Percentiles rank a stretch among this genome's conserved stretches.
Conservation (phyloP, 1,284 basidiomycete species). For the Coniferiporia weirii region DNA sequence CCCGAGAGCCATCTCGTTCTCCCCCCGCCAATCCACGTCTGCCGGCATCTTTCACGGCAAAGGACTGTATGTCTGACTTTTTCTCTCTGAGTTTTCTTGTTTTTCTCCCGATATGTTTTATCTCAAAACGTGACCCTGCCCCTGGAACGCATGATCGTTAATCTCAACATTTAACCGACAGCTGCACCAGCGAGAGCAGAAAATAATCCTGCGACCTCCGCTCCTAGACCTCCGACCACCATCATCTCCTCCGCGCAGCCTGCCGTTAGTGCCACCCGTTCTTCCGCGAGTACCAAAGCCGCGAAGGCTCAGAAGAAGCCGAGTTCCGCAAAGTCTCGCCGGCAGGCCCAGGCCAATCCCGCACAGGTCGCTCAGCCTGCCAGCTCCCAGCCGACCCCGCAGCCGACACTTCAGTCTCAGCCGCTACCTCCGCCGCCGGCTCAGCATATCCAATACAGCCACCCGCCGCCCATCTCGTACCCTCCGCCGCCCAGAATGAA, state of each 20-base stretch:
- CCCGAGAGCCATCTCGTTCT: neutral
- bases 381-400: conserved; percentile 40
- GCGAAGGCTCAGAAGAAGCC: conserved; percentile 4
- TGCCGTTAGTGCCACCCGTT: neutral
- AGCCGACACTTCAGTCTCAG: conserved; percentile 35
- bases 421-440: conserved; percentile 13
- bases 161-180: conserved; percentile 5
- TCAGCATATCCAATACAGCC: conserved; percentile 27
- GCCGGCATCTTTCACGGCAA: conserved; percentile 2
- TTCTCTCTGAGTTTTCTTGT: neutral
- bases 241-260: neutral
- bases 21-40: neutral
- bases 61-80: neutral
- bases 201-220: neutral
- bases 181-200: conserved; percentile 60
- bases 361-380: conserved; percentile 30
- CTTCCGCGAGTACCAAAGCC: conserved; percentile 1
- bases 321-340: conserved; percentile 4
- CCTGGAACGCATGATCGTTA: neutral
- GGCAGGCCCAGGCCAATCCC: conserved; percentile 3
- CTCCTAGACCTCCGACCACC: conserved; percentile 3
- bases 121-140: neutral
- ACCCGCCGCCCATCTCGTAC: conserved; percentile 42
- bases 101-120: neutral
- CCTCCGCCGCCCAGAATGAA: conserved; percentile 47